Evolutionary conservation across 768 basidiomycete species (phyloP), one percentile per base, ranked within the genome.

Genomic region (Lentinus brumalis): DNA sequence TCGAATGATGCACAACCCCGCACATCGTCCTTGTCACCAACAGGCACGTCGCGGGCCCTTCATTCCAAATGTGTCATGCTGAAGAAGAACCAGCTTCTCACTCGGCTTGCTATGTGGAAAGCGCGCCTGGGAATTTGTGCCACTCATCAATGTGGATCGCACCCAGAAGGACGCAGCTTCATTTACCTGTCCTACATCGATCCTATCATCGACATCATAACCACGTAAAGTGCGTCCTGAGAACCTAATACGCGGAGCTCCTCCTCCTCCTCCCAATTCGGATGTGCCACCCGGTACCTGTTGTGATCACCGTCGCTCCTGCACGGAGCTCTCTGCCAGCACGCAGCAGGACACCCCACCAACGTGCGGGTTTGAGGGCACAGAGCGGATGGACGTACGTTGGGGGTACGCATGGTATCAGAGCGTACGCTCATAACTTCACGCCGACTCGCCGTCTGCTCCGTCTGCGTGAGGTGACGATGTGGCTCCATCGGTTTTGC

Each of bases 371-470:
- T 7, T 35, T 47, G 40, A 38, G 46, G 58, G 46, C 1, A 4
- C 39, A 18, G 35, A 51, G 16, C 54, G 21, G 49, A 54, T n/a
- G 30, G 40, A 35, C 50, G 35, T 50, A 62, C 40, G 40, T 59
- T 55, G 42, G 32, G 30, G 49, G 50, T 41, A 63, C 40, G 57
- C 42, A 50, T 53, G 52, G 45, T 55, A 64, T 64, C 63, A 57
- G 55, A 60, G 58, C 12, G 58, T 55, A 56, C 58, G 50, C 44
- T 50, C 52, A 64, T 45, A 59, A 56, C 45, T 61, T 52, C 58
- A 61, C 60, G 59, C 62, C 50, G 45, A 50, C 46, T 56, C 42
- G 5, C 16, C 55, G 18, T 47, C 49, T 50, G 29, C 42, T 18
- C 47, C 42, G 35, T 47, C 57, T 50, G 51, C 59, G 31, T 46